phyloP scores from a whole-genome alignment of 208 protist species.

The Leishmania braziliensis region DNA sequence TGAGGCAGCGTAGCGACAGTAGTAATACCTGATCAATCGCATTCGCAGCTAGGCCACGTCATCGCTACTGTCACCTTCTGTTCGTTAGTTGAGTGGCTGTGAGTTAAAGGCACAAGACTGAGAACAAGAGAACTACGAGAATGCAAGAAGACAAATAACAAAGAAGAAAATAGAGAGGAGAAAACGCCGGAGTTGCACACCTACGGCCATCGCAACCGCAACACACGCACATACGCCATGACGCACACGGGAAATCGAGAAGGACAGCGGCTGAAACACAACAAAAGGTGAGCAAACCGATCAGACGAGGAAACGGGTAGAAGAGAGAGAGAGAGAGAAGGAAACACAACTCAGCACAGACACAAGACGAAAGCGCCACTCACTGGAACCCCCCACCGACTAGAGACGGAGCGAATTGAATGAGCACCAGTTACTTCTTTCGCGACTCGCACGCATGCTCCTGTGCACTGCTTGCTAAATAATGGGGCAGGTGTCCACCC shows the following conservation, averaged over 20 bases:
- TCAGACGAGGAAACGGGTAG: neutral
- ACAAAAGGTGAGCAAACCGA: neutral
- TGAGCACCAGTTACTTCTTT: neutral
- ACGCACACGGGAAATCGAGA: neutral
- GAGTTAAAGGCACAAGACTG: neutral
- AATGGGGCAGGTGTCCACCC: neutral
- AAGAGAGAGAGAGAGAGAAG: neutral
- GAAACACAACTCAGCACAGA: neutral
- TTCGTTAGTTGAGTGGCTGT: neutral
- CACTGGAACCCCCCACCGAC: neutral
- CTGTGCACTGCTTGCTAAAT: neutral
- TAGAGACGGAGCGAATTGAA: neutral
- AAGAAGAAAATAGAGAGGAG: neutral
- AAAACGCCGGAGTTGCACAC: neutral
- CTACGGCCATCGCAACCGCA: neutral
- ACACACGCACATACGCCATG: neutral
- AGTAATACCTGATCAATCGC: neutral
- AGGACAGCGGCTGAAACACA: neutral
- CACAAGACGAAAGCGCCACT: neutral
- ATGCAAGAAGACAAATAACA: neutral
- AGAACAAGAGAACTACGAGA: constrained; percentile 6
- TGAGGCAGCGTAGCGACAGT: neutral
- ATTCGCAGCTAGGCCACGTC: neutral
- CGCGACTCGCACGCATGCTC: neutral
- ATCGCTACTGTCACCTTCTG: neutral